Evolutionary conservation across 805 yeast genomes (phyloP), one percentile per base, ranked within the genome.

Genomic region (Blastobotrys parvus): DNA sequence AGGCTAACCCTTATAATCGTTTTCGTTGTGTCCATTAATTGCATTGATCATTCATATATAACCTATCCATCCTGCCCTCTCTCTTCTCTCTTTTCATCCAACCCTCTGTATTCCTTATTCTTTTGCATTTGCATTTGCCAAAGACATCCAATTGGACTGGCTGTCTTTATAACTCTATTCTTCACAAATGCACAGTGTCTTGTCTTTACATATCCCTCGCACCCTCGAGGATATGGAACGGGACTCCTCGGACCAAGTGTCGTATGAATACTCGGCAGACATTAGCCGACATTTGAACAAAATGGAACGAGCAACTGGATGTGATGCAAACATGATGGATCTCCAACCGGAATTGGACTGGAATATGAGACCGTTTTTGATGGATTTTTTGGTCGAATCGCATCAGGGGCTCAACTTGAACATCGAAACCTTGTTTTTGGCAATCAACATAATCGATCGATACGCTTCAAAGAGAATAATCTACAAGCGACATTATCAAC

Each of bases 381-480:
- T 90, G 34, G 94, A 87, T 54, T 90, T 88, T 56, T 64, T 88
- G 18, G 72, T 85, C 50, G 92, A 88, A 45, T 54, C 65, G 27
- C 71, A 71, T 66, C 76, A 70, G 55, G 84, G 62, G 51, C 75
- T 58, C 62, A 83, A 64, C 63, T 82, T 65, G 66, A 80, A 62
- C 69, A 83, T 64, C 56, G 87, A 54, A 74, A 87, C 69, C 65
- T 79, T 69, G 69, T 85, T 56, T 69, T 78, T 69, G 67, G 77
- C 76, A 68, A 78, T 81, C 32, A 79, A 81, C 53, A 71, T 89
- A 42, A 83, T 90, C 48, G 98, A 90, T 61, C 75, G 97, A 48
- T 90, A 90, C 65, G 84, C 95, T 59, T 82, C 95, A 42, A 82
- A 80, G 54, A 72, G 97, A 53, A 78, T 88, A 5, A 92, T 89